A percentile compares a stretch with the other conserved stretches of the same genome.
Conservation (phyloP, 768 basidiomycete species). For the Mycena maculata region DNA sequence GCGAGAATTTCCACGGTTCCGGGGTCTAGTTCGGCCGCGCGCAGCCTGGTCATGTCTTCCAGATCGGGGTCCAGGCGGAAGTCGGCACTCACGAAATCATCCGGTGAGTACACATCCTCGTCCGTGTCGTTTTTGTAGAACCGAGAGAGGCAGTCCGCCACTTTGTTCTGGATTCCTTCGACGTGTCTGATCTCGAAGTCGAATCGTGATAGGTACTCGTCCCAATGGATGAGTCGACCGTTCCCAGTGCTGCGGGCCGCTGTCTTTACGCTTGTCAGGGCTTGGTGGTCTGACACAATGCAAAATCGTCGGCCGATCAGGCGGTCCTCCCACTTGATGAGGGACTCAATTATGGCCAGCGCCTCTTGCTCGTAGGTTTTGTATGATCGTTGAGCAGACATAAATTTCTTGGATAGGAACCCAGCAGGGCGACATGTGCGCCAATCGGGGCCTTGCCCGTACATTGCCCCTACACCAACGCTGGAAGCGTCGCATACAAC, state of each 20-base stretch:
- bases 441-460: too few species aligned
- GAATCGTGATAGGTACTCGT: constrained; percentile 43
- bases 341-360: too few species aligned
- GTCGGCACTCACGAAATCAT: constrained; percentile 35
- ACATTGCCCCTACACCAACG: too few species aligned
- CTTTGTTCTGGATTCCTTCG: constrained; percentile 39
- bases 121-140: constrained; percentile 39
- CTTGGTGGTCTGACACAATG: too few species aligned
- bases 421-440: too few species aligned
- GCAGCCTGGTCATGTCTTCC: constrained; percentile 10
- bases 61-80: constrained; percentile 33
- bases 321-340: too few species aligned
- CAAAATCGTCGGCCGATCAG: too few species aligned
- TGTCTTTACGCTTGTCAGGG: too few species aligned
- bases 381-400: too few species aligned
- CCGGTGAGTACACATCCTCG: constrained; percentile 2
- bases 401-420: too few species aligned
- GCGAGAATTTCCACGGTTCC: not conserved
- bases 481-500: too few species aligned
- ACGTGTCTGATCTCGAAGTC: constrained; percentile 41
- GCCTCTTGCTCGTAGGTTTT: too few species aligned
- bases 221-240: constrained; percentile 39
- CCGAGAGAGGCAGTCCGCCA: constrained; percentile 44
- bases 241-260: not conserved
- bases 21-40: not conserved